These are phyloP conservation scores for Golubevia sp. DNA, from an alignment of 1,284 basidiomycete genomes.

Conservation along the genomic window DNA sequence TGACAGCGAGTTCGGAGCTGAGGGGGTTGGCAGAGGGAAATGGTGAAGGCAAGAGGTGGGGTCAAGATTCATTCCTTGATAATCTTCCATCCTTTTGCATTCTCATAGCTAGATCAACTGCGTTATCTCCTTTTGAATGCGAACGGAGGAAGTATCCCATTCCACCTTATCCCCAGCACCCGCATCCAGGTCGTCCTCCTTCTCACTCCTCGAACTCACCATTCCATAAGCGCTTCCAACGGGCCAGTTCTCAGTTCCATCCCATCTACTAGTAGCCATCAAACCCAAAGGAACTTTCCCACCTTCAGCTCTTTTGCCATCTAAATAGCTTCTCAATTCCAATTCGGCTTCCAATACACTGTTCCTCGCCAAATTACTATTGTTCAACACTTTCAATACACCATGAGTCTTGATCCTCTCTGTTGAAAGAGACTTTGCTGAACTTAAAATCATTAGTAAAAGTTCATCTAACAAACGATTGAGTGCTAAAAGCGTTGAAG, in stretches of 20 bases:
- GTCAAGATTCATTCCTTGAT: too few relatives aligned
- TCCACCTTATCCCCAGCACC: neutral
- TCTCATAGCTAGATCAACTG: too few relatives aligned
- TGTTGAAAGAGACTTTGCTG: conserved; percentile 41
- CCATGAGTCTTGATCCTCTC: conserved; percentile 53
- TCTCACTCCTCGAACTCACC: conserved; percentile 6
- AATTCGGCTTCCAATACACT: conserved; percentile 52
- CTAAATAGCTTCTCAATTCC: conserved; percentile 41
- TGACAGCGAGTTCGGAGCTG: conserved; percentile 37
- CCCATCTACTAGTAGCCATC: conserved; percentile 43
- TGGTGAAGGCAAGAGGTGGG: neutral
- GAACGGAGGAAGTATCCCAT: too few relatives aligned
- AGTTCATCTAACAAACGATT: conserved; percentile 48
- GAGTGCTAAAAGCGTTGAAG: conserved; percentile 36
- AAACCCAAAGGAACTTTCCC: conserved; percentile 43
- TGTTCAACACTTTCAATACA: conserved; percentile 38
- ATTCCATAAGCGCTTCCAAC: conserved; percentile 43
- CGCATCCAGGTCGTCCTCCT: too few relatives aligned
- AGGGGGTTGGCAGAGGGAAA: neutral
- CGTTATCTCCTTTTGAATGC: neutral
- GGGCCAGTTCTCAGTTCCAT: conserved; percentile 44
- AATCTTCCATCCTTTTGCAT: too few relatives aligned
- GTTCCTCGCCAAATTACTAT: conserved; percentile 43
- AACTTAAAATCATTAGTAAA: conserved; percentile 35
- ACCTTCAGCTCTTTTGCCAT: conserved; percentile 45